Percentiles rank a stretch among this genome's conserved stretches.
Evolutionary conservation across 495 filamentous ascomycete species (phyloP).

Genomic region (Halenospora varia): DNA sequence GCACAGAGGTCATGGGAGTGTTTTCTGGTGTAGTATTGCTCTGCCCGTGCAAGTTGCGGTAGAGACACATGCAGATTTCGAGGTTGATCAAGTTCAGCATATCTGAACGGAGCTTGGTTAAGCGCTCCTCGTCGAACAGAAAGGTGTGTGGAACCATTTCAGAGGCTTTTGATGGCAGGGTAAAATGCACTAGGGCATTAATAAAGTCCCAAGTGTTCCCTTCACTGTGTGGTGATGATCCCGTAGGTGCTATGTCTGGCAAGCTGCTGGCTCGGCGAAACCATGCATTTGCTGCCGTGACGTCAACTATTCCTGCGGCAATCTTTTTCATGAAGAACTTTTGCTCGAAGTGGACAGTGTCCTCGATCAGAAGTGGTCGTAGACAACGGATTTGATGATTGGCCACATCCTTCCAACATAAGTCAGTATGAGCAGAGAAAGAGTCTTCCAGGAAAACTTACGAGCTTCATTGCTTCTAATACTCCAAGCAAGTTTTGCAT

Average conservation of each 20-base stretch:
- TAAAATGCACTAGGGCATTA: slow-evolving; percentile 54
- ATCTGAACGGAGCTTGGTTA: slow-evolving; percentile 68
- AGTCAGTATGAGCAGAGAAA: slow-evolving; percentile 1
- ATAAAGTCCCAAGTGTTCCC: slow-evolving; percentile 56
- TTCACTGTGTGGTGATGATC: slow-evolving; percentile 15
- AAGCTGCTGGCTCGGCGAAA: slow-evolving; percentile 36
- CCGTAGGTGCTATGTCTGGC: slow-evolving; percentile 9
- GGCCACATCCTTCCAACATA: slow-evolving; percentile 69
- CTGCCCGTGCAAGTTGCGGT: slow-evolving; percentile 41
- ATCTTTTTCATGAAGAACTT: slow-evolving; percentile 75
- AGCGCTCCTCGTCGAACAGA: slow-evolving; percentile 75
- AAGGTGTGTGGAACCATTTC: slow-evolving; percentile 69
- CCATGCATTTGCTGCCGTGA: slow-evolving; percentile 58
- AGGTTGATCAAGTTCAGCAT: slow-evolving; percentile 63
- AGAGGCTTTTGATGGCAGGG: slow-evolving; percentile 54
- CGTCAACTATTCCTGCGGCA: slow-evolving; percentile 52
- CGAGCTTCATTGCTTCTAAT: slow-evolving; percentile 86
- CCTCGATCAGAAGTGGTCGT: slow-evolving; percentile 78
- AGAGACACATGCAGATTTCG: slow-evolving; percentile 62
- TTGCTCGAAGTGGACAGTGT: slow-evolving; percentile 84
- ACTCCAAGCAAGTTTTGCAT: slow-evolving; percentile 75
- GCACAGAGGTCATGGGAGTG: slow-evolving; percentile 6
- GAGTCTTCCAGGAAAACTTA: slow-evolving; percentile 34
- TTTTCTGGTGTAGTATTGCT: slow-evolving; percentile 8
- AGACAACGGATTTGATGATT: slow-evolving; percentile 92